Base-by-base conservation (phyloP, 164 flowering plant species). In the Vitis rotundifolia region DNA sequence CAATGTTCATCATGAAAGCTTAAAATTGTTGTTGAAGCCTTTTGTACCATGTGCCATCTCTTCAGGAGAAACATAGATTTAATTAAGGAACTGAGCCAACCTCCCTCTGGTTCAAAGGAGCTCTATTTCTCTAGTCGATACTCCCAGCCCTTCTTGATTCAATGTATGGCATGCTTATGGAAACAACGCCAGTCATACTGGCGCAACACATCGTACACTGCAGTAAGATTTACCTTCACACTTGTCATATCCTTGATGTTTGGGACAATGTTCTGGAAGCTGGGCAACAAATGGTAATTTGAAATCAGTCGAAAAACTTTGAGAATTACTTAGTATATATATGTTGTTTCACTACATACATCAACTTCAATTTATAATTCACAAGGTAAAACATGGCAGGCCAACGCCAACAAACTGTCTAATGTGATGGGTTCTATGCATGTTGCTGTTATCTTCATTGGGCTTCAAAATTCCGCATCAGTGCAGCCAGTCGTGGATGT, bases 371-470 rank as follows among this genome's bases (percentile, higher is more conserved):
- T 62, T 59, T 52, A 8, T 50, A 31, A n/a, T 26, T 19, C n/a
- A n/a, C 3, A 13, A 11, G 31, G 3, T 28, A 50, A 68, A 66
- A 22, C 26, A 31, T 4, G 5, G 66, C 81, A 82, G 86, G 68
- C 11, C 13, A 13, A 78, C 2, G 4, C 57, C 61, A 55, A 63
- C 84, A 83, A 85, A 82, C 62, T 87, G 52, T 71, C 82, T 55
- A 85, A 87, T 63, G 86, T 86, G 14, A 85, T 87, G 87, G 89
- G 88, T 59, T 87, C 91, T 22, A 86, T 86, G 89, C 81, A 87
- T 63, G 69, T 84, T 52, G 88, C 89, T 28, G 83, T 84, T 37
- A n/a, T 83, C 11, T 86, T 88, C 70, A 60, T 84, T 59, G 89
- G 89, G 1, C 60, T 80, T 1, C 84, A 86, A 75, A 86, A 86